These are phyloP conservation scores for Oryza glumipatula DNA, from an alignment of 176 grass and related monocot species.

Conservation along the genomic window DNA sequence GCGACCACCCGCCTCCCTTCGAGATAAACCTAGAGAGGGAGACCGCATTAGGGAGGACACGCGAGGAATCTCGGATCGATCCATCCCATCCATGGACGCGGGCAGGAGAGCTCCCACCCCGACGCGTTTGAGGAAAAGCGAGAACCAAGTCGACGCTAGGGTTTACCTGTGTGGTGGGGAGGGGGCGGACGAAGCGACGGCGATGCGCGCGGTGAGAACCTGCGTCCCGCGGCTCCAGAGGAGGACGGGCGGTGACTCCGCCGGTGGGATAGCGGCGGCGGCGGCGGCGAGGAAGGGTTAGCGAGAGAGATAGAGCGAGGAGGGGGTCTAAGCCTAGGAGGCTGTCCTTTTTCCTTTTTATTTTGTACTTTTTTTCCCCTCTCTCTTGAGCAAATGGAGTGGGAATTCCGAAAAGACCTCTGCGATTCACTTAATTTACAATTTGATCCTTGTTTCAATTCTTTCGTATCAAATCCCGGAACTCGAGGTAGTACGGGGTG, in stretches of 20 bases:
- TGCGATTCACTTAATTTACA: background rate
- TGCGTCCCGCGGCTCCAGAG: background rate
- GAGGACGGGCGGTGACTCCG: background rate
- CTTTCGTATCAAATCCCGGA: background rate
- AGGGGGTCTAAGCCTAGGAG: background rate
- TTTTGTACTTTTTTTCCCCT: background rate
- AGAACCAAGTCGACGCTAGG: conserved; percentile 17
- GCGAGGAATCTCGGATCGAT: background rate
- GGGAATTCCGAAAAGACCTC: background rate
- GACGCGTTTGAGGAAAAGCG: background rate
- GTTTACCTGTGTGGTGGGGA: conserved; percentile 25
- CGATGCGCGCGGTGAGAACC: background rate
- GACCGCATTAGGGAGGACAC: conserved; percentile 9
- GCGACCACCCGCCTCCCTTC: conserved; percentile 14
- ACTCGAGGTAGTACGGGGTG: background rate
- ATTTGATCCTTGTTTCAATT: background rate
- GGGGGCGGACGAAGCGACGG: background rate
- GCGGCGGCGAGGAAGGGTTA: conserved; percentile 23
- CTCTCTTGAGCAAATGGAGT: too few relatives aligned
- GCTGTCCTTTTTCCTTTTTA: conserved; percentile 4
- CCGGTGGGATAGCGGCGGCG: background rate
- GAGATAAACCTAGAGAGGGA: conserved; percentile 17
- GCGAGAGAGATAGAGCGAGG: background rate
- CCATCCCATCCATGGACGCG: background rate
- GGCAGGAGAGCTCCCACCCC: background rate